These are phyloP conservation scores for Penicillium desertorum DNA, from an alignment of 495 filamentous ascomycete genomes.

Conservation along the genomic window DNA sequence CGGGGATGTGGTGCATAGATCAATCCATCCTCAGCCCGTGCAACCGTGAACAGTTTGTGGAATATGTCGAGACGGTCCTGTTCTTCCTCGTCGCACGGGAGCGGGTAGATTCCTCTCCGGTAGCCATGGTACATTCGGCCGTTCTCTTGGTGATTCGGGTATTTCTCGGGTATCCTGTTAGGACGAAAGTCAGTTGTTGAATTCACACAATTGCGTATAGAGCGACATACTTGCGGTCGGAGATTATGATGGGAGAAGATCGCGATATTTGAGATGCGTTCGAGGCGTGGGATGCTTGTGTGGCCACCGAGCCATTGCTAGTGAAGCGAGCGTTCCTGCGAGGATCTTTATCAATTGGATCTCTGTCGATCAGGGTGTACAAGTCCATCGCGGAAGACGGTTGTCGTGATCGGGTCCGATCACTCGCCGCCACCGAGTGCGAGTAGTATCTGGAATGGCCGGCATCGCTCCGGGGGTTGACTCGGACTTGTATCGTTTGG, in stretches of 20 bases:
- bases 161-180: constrained; percentile 37
- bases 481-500: constrained; percentile 33
- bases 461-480: constrained; percentile 24
- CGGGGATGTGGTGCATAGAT: constrained; percentile 53
- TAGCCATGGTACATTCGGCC: constrained; percentile 51
- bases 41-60: constrained; percentile 71
- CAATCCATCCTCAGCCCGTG: constrained; percentile 54
- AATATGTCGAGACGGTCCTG: constrained; percentile 76
- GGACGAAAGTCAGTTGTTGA: constrained; percentile 22
- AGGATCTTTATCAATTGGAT: constrained; percentile 28
- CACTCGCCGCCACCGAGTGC: constrained; percentile 31
- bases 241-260: constrained; percentile 15
- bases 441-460: constrained; percentile 31
- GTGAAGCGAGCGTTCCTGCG: constrained; percentile 26
- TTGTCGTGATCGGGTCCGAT: constrained; percentile 36
- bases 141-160: constrained; percentile 44
- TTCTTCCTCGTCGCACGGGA: constrained; percentile 60
- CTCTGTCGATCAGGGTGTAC: constrained; percentile 41
- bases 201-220: neutral
- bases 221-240: constrained; percentile 38
- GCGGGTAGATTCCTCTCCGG: constrained; percentile 49
- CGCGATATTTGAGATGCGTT: constrained; percentile 24
- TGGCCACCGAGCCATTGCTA: constrained; percentile 38
- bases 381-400: constrained; percentile 48
- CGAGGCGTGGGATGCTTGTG: constrained; percentile 25